Percentiles rank a stretch among this genome's conserved stretches.
Evolutionary conservation across 2,329 filamentous ascomycete genomes (phyloP).

Genomic region (Fusarium chlamydosporum): DNA sequence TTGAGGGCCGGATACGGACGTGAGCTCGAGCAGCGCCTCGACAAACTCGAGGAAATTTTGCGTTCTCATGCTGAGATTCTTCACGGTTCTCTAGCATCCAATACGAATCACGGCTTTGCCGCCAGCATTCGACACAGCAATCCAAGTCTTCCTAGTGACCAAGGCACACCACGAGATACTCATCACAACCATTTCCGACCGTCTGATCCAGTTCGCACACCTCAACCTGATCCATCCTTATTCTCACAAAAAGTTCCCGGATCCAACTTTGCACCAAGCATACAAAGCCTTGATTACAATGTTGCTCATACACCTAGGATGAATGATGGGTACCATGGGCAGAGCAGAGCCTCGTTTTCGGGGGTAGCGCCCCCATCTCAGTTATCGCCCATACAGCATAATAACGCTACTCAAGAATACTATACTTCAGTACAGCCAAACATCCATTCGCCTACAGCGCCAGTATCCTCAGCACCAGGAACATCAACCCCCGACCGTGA

Average conservation of each 20-base stretch:
- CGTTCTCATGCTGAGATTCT: constrained; percentile 76
- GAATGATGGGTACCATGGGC: constrained; percentile 65
- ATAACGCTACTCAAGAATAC: constrained; percentile 64
- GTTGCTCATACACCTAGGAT: constrained; percentile 63
- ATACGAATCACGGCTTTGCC: constrained; percentile 53
- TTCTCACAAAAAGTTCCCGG: constrained; percentile 72
- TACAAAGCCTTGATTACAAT: constrained; percentile 66
- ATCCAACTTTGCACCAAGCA: constrained; percentile 59
- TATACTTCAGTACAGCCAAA: constrained; percentile 61
- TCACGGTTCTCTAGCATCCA: constrained; percentile 65
- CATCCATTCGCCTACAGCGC: constrained; percentile 71
- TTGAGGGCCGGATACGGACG: constrained; percentile 77
- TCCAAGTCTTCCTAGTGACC: constrained; percentile 67
- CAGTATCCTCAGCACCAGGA: constrained; percentile 62
- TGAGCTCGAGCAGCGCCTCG: constrained; percentile 79
- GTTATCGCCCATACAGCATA: constrained; percentile 56
- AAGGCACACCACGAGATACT: constrained; percentile 68
- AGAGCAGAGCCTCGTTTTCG: constrained; percentile 59
- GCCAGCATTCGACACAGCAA: constrained; percentile 65
- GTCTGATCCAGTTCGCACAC: constrained; percentile 64
- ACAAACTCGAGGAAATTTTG: constrained; percentile 76
- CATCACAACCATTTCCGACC: constrained; percentile 62
- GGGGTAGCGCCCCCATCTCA: constrained; percentile 58
- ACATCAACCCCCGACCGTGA: constrained; percentile 67
- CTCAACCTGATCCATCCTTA: constrained; percentile 70